A percentile compares a stretch with the other conserved stretches of the same genome.
phyloP scores from a whole-genome alignment of 768 basidiomycete genomes.

The Suillus weaverae region DNA sequence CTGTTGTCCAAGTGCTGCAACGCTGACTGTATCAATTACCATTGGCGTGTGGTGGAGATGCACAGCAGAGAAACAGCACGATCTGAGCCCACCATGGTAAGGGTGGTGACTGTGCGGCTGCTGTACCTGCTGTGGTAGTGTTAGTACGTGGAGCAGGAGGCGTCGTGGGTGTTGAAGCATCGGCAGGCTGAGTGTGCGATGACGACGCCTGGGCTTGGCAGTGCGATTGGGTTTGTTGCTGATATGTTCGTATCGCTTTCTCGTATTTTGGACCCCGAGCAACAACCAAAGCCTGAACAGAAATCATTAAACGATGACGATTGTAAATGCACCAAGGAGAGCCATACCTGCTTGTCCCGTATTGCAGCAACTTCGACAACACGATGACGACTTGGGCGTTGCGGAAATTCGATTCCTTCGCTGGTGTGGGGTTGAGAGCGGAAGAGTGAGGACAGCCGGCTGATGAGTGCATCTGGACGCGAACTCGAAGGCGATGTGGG shows the following conservation, averaged over 20 bases:
- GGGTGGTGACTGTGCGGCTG: neutral
- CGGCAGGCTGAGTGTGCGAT: neutral
- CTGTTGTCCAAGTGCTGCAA: neutral
- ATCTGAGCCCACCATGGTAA: neutral
- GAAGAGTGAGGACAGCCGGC: too few species aligned
- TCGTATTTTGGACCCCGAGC: neutral
- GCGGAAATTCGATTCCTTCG: too few species aligned
- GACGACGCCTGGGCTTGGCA: neutral
- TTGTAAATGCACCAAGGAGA: neutral
- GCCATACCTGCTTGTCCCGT: neutral
- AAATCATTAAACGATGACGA: neutral
- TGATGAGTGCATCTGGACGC: too few species aligned
- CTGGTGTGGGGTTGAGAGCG: neutral
- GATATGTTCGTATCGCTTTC: neutral
- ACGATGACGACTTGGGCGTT: neutral
- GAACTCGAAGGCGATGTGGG: too few species aligned
- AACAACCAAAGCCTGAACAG: neutral
- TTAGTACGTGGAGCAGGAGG: neutral
- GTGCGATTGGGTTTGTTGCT: neutral
- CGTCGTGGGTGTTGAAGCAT: neutral
- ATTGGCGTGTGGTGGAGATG: neutral
- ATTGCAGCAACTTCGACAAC: neutral
- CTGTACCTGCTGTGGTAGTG: too few species aligned
- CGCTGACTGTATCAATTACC: neutral
- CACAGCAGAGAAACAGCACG: neutral